phyloP scores from a whole-genome alignment of 2,329 filamentous ascomycete species.

The Herpotrichia juniperi region DNA sequence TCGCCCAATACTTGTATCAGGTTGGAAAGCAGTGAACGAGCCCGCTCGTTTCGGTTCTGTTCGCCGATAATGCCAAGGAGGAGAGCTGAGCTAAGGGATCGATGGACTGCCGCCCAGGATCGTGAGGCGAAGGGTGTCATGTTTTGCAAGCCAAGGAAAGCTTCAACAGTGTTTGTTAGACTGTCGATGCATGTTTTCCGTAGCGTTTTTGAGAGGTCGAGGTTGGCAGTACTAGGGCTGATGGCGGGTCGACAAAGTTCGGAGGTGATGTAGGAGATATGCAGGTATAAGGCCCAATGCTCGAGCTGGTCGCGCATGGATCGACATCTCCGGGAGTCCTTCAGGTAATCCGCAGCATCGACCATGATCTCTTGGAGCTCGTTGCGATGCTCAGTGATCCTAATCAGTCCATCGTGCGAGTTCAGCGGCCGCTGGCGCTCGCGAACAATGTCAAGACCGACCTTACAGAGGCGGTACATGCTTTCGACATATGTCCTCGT shows the following conservation, averaged over 20 bases:
- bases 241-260: slow-evolving; percentile 67
- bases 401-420: slow-evolving; percentile 58
- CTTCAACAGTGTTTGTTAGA: slow-evolving; percentile 63
- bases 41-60: slow-evolving; percentile 52
- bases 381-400: slow-evolving; percentile 63
- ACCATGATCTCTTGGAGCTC: slow-evolving; percentile 63
- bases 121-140: slow-evolving; percentile 53
- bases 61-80: slow-evolving; percentile 54
- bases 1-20: slow-evolving; percentile 55
- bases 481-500: slow-evolving; percentile 63
- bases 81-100: slow-evolving; percentile 51
- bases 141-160: slow-evolving; percentile 64
- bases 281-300: slow-evolving; percentile 65
- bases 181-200: slow-evolving; percentile 62
- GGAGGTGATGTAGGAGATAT: slow-evolving; percentile 67
- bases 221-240: slow-evolving; percentile 55
- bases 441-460: slow-evolving; percentile 66
- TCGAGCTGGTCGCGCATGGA: slow-evolving; percentile 62
- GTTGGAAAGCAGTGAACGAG: slow-evolving; percentile 52
- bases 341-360: slow-evolving; percentile 63
- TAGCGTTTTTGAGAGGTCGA: slow-evolving; percentile 54
- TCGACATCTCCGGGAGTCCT: slow-evolving; percentile 57
- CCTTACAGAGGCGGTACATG: slow-evolving; percentile 61
- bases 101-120: slow-evolving; percentile 52
- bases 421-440: slow-evolving; percentile 62